phyloP scores from a whole-genome alignment of 1,139 yeast species.

The Scheffersomyces titani region DNA sequence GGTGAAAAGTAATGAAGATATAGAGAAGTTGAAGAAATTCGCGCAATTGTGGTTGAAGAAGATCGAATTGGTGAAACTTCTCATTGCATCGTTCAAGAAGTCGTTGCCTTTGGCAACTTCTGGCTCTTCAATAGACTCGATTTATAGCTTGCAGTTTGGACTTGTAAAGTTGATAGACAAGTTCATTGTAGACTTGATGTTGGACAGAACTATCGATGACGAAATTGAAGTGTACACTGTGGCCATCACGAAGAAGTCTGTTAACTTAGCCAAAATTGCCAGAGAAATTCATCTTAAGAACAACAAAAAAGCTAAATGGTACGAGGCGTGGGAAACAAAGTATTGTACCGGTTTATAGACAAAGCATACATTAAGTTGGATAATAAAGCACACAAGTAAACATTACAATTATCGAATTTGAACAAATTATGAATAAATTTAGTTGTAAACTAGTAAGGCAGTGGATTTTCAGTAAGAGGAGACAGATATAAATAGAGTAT shows the following conservation, averaged over 20 bases:
- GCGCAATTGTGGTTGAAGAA: conserved; percentile 53
- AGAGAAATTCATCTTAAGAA: conserved; percentile 37
- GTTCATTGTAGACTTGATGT: conserved; percentile 49
- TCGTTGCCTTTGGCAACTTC: conserved; percentile 48
- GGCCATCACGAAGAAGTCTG: conserved; percentile 29
- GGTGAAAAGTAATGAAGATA: conserved; percentile 6
- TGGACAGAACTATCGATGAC: conserved; percentile 38
- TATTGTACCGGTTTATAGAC: conserved; percentile 10
- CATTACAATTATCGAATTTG: background rate
- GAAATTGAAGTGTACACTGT: conserved; percentile 26
- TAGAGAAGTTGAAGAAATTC: conserved; percentile 35
- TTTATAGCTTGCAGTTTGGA: conserved; percentile 30
- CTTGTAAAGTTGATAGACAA: conserved; percentile 44
- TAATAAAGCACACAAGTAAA: conserved; percentile 9
- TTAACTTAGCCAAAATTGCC: conserved; percentile 34
- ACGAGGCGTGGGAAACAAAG: conserved; percentile 50
- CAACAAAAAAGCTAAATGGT: conserved; percentile 51
- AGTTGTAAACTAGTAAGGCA: background rate
- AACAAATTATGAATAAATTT: background rate
- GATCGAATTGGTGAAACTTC: conserved; percentile 54
- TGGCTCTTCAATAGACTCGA: conserved; percentile 35
- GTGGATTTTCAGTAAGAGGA: background rate
- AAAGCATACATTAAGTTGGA: background rate
- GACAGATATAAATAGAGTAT: too few species aligned
- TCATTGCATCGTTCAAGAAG: conserved; percentile 55